Percentiles rank a stretch among this genome's conserved stretches.
Evolutionary conservation across 495 filamentous ascomycete genomes (phyloP).

Genomic region (Lepidopterella palustris): DNA sequence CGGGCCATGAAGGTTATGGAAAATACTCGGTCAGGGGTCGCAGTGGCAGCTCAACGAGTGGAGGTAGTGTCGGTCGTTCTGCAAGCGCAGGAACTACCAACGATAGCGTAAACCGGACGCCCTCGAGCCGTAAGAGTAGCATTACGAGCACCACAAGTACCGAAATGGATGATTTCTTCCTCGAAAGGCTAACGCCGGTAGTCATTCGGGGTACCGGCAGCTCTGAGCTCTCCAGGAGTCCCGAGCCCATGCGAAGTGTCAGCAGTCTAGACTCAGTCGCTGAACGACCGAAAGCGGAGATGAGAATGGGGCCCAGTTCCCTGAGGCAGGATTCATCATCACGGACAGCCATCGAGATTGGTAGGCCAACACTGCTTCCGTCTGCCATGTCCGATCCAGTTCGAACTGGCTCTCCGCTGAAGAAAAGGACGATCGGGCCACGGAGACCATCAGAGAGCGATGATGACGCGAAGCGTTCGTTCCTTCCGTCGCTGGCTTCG

Average conservation of each 20-base stretch:
- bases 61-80: conserved; percentile 45
- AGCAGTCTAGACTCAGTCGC: conserved; percentile 27
- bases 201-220: conserved; percentile 75
- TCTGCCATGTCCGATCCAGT: conserved; percentile 33
- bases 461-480: conserved; percentile 24
- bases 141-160: conserved; percentile 46
- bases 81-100: conserved; percentile 49
- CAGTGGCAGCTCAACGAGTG: conserved; percentile 49
- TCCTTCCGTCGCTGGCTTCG: conserved; percentile 28
- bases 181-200: conserved; percentile 77
- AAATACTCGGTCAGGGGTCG: conserved; percentile 59
- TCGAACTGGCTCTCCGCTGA: conserved; percentile 16
- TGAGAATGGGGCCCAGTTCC: conserved; percentile 5
- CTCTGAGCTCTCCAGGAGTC: conserved; percentile 29
- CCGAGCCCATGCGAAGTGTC: conserved; percentile 19
- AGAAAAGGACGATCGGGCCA: conserved; percentile 11
- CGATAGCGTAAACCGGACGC: conserved; percentile 38
- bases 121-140: conserved; percentile 48
- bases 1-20: conserved; percentile 93
- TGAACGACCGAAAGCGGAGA: conserved; percentile 23
- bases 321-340: conserved; percentile 6
- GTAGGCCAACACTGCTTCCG: conserved; percentile 29
- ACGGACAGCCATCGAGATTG: conserved; percentile 5
- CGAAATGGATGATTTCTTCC: conserved; percentile 61
- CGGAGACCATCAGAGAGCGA: conserved; percentile 31